phyloP scores from a whole-genome alignment of 192 early-diverging fungal genomes.

The Coemansia sp. region DNA sequence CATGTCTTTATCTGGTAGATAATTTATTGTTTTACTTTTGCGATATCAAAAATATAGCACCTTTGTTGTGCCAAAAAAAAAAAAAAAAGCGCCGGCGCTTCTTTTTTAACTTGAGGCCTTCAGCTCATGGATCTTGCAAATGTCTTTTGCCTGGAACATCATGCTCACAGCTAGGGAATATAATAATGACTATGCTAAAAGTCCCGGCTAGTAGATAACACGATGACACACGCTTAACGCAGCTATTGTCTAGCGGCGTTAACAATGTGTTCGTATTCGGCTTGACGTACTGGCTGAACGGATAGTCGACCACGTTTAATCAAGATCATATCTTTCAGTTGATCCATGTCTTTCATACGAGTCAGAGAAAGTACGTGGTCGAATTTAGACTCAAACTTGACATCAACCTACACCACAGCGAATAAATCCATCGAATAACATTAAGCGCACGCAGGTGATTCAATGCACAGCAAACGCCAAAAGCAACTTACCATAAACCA shows the following conservation, averaged over 20 bases:
- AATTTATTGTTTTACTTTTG: too few species aligned
- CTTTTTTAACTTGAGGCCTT: too few species aligned
- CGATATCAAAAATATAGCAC: too few species aligned
- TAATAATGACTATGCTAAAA: too few species aligned
- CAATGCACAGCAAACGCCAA: neutral
- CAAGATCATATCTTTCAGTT: constrained; percentile 65
- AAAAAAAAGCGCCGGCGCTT: too few species aligned
- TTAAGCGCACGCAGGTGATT: neutral
- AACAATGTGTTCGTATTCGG: constrained; percentile 66
- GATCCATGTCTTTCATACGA: constrained; percentile 60
- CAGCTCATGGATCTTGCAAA: too few species aligned
- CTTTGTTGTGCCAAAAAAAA: too few species aligned
- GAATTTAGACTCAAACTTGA: constrained; percentile 71
- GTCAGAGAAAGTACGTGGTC: constrained; percentile 61
- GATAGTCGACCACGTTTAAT: constrained; percentile 71
- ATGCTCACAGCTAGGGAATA: too few species aligned
- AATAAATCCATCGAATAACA: neutral
- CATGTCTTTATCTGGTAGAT: too few species aligned
- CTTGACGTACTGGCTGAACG: constrained; percentile 67
- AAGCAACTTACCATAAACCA: constrained; percentile 71
- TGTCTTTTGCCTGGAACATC: too few species aligned
- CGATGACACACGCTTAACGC: neutral
- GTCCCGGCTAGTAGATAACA: too few species aligned
- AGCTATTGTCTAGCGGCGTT: neutral
- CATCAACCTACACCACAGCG: constrained; percentile 58